A percentile compares a stretch with the other conserved stretches of the same genome.
Conservation (phyloP, 2,329 filamentous ascomycete species). For the Trichoderma sp. region DNA sequence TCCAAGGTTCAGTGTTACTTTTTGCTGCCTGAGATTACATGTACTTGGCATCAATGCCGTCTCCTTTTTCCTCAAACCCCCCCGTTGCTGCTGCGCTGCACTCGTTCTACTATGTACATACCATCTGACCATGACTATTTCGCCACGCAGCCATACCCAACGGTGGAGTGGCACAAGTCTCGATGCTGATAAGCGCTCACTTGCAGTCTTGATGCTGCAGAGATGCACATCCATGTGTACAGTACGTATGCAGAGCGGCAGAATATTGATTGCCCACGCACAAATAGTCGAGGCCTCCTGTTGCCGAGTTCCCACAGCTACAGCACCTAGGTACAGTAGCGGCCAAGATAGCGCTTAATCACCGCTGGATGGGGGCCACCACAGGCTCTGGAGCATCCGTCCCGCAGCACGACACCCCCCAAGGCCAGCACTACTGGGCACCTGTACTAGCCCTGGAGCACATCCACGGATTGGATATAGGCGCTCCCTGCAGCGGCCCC, state of each 20-base stretch:
- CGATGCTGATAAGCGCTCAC: constrained; percentile 1
- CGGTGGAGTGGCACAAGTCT: neutral
- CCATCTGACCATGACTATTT: neutral
- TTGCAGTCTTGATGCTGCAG: neutral
- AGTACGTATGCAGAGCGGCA: neutral
- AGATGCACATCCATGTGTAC: neutral
- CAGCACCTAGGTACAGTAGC: neutral
- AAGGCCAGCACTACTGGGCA: too few relatives aligned
- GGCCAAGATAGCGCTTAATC: neutral
- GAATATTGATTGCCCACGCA: too few relatives aligned
- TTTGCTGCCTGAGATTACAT: neutral
- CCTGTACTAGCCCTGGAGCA: too few relatives aligned
- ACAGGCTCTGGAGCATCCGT: neutral
- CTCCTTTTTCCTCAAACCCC: neutral
- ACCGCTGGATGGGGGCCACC: neutral
- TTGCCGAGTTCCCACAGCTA: neutral
- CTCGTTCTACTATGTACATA: too few relatives aligned
- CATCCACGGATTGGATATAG: too few relatives aligned
- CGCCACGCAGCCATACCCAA: neutral
- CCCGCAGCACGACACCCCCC: neutral
- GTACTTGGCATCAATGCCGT: neutral
- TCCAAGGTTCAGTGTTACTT: neutral
- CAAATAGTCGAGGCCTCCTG: constrained; percentile 5
- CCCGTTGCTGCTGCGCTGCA: neutral
- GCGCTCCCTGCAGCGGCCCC: constrained; percentile 7